These are phyloP conservation scores for Candida ortonii DNA, from an alignment of 805 yeast species.

Conservation along the genomic window DNA sequence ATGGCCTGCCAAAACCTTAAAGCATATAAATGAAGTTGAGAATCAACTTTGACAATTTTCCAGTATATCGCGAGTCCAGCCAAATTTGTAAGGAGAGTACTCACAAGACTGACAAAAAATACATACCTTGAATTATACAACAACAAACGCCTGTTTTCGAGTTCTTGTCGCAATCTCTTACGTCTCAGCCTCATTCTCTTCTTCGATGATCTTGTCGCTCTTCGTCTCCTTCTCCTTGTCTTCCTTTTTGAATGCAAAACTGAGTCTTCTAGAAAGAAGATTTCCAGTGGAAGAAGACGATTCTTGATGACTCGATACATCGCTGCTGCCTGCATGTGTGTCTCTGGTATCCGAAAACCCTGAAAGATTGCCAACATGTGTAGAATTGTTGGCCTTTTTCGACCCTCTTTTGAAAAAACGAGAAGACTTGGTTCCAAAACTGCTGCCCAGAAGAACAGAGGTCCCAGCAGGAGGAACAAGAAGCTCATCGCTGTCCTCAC, in stretches of 20 bases:
- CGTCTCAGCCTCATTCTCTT: slow-evolving; percentile 15
- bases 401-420: slow-evolving; percentile 32
- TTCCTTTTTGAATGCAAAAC: slow-evolving; percentile 32
- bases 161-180: too few relatives aligned
- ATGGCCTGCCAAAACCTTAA: too few relatives aligned
- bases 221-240: slow-evolving; percentile 27
- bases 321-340: too few relatives aligned
- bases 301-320: too few relatives aligned
- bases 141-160: too few relatives aligned
- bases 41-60: too few relatives aligned
- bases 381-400: slow-evolving; percentile 21
- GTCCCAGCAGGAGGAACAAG: slow-evolving; percentile 2
- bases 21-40: neutral
- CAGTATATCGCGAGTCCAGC: too few relatives aligned
- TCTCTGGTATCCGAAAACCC: neutral
- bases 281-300: slow-evolving; percentile 15
- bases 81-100: too few relatives aligned
- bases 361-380: slow-evolving; percentile 7
- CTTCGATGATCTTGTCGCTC: slow-evolving; percentile 19
- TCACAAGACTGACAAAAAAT: too few relatives aligned
- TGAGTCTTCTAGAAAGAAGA: slow-evolving; percentile 27
- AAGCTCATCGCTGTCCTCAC: slow-evolving; percentile 12
- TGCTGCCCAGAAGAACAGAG: slow-evolving; percentile 19
- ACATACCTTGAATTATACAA: too few relatives aligned
- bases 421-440: slow-evolving; percentile 31